Percentiles rank a stretch among this genome's conserved stretches.
These are phyloP conservation scores for Brassica napus DNA, from an alignment of 345 rosid species.

Conservation along the genomic window DNA sequence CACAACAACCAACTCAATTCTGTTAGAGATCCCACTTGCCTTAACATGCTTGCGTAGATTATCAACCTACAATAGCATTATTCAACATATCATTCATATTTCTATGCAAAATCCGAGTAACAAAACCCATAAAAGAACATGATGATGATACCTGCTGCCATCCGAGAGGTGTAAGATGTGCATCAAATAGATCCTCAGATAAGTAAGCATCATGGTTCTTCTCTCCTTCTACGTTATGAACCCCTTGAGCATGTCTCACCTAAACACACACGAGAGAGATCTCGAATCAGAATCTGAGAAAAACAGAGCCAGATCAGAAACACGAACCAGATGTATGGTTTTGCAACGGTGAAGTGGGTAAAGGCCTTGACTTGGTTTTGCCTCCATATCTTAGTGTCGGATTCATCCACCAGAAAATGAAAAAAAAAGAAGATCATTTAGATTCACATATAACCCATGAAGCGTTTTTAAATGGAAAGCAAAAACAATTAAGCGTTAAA, in stretches of 20 bases:
- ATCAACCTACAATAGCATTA: constrained; percentile 50
- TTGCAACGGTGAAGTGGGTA: constrained; percentile 76
- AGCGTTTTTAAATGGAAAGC: neutral
- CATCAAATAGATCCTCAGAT: constrained; percentile 73
- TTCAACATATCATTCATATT: neutral
- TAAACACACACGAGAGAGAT: constrained; percentile 15
- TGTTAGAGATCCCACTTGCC: constrained; percentile 49
- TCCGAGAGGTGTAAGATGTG: constrained; percentile 81
- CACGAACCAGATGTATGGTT: constrained; percentile 73
- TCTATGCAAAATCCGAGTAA: neutral
- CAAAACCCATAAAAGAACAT: neutral
- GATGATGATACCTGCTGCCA: constrained; percentile 65
- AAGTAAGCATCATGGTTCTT: constrained; percentile 47
- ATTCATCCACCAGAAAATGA: neutral
- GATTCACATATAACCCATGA: neutral
- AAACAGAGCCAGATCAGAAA: constrained; percentile 3
- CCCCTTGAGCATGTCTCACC: constrained; percentile 95
- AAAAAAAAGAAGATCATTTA: neutral
- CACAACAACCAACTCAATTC: constrained; percentile 60
- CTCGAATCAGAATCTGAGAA: neutral
- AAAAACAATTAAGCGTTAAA: neutral
- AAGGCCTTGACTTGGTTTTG: constrained; percentile 39
- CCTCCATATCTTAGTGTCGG: constrained; percentile 48
- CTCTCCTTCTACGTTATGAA: constrained; percentile 83
- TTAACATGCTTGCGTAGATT: constrained; percentile 68